phyloP scores from a whole-genome alignment of 208 protist genomes.

The Crithidia brevicula region DNA sequence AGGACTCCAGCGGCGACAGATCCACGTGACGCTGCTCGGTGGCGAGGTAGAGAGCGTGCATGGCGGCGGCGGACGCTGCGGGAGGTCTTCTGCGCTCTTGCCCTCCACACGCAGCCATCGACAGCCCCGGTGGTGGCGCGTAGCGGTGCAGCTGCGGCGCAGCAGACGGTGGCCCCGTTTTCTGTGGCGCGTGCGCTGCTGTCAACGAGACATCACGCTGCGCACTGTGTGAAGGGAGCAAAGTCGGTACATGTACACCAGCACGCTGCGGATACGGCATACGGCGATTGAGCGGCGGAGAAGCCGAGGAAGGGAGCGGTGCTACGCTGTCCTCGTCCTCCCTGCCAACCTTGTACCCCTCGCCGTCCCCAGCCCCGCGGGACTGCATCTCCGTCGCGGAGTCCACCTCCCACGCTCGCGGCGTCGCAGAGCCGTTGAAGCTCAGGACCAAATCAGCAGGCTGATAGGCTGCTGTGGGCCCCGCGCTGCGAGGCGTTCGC shows the following conservation, averaged over 20 bases:
- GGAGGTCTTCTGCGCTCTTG: too few species aligned
- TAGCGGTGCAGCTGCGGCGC: slow-evolving; percentile 1
- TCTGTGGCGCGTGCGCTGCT: not conserved
- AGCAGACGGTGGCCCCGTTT: not conserved
- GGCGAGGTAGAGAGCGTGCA: slow-evolving; percentile 10
- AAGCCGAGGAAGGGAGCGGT: too few species aligned
- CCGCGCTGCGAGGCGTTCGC: not conserved
- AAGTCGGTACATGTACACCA: too few species aligned
- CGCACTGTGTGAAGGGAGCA: too few species aligned
- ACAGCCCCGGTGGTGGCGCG: not conserved
- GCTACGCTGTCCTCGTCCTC: too few species aligned
- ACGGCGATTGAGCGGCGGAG: too few species aligned
- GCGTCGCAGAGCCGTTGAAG: not conserved
- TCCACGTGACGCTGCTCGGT: slow-evolving; percentile 4
- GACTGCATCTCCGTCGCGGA: not conserved
- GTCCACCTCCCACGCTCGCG: not conserved
- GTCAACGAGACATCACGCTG: too few species aligned
- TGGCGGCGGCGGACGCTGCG: not conserved
- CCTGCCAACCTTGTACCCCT: too few species aligned
- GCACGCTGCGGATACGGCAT: too few species aligned
- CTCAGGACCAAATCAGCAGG: not conserved
- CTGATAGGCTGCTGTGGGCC: not conserved
- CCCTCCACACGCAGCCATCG: not conserved
- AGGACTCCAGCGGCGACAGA: slow-evolving; percentile 8
- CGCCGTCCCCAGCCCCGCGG: too few species aligned